Conservation (phyloP, 768 basidiomycete species). For the Nidula microcarpa region DNA sequence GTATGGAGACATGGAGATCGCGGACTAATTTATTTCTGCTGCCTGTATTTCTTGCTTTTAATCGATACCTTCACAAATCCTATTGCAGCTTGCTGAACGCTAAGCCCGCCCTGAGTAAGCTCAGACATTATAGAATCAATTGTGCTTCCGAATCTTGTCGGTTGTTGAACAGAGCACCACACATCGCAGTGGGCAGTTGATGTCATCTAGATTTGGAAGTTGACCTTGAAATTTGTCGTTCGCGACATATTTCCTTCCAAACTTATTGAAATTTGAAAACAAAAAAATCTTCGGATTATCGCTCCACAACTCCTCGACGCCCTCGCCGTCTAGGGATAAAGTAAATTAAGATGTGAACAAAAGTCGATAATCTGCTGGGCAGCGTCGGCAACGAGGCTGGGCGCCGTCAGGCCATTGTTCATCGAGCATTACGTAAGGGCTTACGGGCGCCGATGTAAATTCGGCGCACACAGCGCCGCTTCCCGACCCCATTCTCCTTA, state of each 20-base stretch:
- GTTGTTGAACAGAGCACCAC: neutral
- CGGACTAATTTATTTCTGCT: slow-evolving; percentile 29
- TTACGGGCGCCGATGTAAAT: neutral
- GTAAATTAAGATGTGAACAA: too few relatives aligned
- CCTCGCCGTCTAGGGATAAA: too few relatives aligned
- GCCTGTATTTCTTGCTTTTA: neutral
- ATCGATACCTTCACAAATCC: neutral
- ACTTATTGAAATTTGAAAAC: too few relatives aligned
- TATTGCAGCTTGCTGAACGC: neutral
- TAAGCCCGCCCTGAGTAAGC: neutral
- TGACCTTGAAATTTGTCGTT: neutral
- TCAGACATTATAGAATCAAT: too few relatives aligned
- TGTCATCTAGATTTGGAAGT: neutral
- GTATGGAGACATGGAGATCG: slow-evolving; percentile 82
- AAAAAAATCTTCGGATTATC: too few relatives aligned
- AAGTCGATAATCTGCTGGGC: too few relatives aligned
- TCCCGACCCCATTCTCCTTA: neutral
- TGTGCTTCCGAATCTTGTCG: too few relatives aligned
- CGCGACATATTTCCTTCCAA: too few relatives aligned
- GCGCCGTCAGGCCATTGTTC: too few relatives aligned
- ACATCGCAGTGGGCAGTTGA: neutral
- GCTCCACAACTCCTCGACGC: too few relatives aligned
- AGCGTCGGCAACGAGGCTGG: too few relatives aligned
- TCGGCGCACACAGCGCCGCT: neutral
- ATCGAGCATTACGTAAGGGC: neutral